Conservation (phyloP, 495 filamentous ascomycete species). For the Xylaria flabelliformis region DNA sequence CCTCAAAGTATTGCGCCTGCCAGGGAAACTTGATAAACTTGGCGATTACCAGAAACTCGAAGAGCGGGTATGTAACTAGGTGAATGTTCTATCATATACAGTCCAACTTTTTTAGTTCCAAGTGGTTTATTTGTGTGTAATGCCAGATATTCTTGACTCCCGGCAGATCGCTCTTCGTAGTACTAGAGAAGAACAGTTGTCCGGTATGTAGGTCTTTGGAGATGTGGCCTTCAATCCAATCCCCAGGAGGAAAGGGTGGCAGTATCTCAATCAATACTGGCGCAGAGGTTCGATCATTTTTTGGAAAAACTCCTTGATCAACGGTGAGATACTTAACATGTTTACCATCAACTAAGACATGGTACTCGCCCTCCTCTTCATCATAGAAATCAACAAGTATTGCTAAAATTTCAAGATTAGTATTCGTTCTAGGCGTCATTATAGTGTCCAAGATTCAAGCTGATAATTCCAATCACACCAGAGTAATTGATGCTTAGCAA, state of each 20-base stretch:
- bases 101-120: slow-evolving; percentile 28
- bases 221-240: slow-evolving; percentile 39
- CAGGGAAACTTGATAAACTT: slow-evolving; percentile 53
- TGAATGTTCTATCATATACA: slow-evolving; percentile 29
- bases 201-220: slow-evolving; percentile 24
- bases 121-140: slow-evolving; percentile 30
- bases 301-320: slow-evolving; percentile 17
- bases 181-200: slow-evolving; percentile 24
- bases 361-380: neutral
- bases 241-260: slow-evolving; percentile 34
- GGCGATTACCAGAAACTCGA: slow-evolving; percentile 40
- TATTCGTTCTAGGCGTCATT: neutral
- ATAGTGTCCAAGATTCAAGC: neutral
- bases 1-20: slow-evolving; percentile 49
- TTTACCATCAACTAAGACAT: neutral
- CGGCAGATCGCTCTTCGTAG: slow-evolving; percentile 13
- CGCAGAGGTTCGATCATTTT: slow-evolving; percentile 31
- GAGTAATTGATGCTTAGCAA: too few species aligned
- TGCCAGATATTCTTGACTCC: slow-evolving; percentile 37
- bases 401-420: neutral
- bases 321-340: slow-evolving; percentile 35
- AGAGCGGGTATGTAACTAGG: slow-evolving; percentile 30
- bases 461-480: too few species aligned
- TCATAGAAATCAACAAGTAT: neutral
- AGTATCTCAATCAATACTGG: slow-evolving; percentile 31